phyloP scores from a whole-genome alignment of 2,329 filamentous ascomycete genomes.

The Ophiocordyceps camponoti-saundersi region DNA sequence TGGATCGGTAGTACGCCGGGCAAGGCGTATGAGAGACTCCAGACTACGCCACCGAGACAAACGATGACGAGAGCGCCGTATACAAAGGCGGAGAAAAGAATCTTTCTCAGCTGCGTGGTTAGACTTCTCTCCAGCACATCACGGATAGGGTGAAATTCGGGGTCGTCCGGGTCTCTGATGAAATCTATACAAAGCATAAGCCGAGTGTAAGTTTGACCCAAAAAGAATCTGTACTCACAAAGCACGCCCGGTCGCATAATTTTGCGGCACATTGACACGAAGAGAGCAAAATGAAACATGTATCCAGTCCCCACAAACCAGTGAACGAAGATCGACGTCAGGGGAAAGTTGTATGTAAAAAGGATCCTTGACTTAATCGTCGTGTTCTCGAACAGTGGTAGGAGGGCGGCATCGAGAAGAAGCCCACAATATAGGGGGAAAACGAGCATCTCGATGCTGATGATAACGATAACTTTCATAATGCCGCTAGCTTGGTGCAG shows the following conservation, averaged over 20 bases:
- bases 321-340: slow-evolving; percentile 89
- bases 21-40: slow-evolving; percentile 58
- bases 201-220: neutral
- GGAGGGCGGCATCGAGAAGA: slow-evolving; percentile 70
- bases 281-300: slow-evolving; percentile 98
- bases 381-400: slow-evolving; percentile 75
- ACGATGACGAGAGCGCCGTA: slow-evolving; percentile 87
- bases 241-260: slow-evolving; percentile 90
- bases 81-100: slow-evolving; percentile 86
- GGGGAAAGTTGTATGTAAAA: slow-evolving; percentile 63
- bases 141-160: slow-evolving; percentile 92
- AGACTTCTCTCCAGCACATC: slow-evolving; percentile 91
- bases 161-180: slow-evolving; percentile 93
- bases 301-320: slow-evolving; percentile 99
- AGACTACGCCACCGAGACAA: slow-evolving; percentile 89
- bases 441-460: slow-evolving; percentile 96
- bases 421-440: slow-evolving; percentile 94
- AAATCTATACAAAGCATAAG: slow-evolving; percentile 44
- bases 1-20: slow-evolving; percentile 70
- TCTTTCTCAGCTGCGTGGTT: slow-evolving; percentile 85
- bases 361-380: slow-evolving; percentile 60
- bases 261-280: slow-evolving; percentile 97
- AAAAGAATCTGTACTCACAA: slow-evolving; percentile 37
- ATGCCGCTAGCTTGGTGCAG: slow-evolving; percentile 91
- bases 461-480: slow-evolving; percentile 94